Percentiles rank a stretch among this genome's conserved stretches.
Evolutionary conservation across 1,139 yeast genomes (phyloP).

Genomic region (Yamadazyma kanchanaburiensis): DNA sequence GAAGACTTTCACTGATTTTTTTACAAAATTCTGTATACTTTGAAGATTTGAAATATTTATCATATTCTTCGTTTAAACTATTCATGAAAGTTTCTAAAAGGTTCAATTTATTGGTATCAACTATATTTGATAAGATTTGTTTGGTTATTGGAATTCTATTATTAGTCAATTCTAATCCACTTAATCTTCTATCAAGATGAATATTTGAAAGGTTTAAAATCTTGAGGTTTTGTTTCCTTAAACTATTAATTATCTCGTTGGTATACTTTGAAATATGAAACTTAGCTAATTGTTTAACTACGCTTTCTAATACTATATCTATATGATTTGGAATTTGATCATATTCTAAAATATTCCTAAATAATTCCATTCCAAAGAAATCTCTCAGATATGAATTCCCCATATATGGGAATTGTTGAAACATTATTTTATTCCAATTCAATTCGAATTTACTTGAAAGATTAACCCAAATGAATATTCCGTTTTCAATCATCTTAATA

Average conservation of each 20-base stretch:
- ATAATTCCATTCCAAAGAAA: constrained; percentile 28
- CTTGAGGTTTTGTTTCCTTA: constrained; percentile 17
- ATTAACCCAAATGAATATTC: constrained; percentile 29
- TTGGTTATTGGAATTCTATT: constrained; percentile 8
- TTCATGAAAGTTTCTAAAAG: constrained; percentile 12
- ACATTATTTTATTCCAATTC: constrained; percentile 37
- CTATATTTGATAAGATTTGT: constrained; percentile 8
- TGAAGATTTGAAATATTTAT: constrained; percentile 20
- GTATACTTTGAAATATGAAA: constrained; percentile 26
- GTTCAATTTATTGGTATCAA: constrained; percentile 3
- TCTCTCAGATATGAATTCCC: constrained; percentile 40
- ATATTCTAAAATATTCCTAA: constrained; percentile 23
- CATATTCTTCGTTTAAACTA: constrained; percentile 26
- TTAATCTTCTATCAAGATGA: constrained; percentile 6
- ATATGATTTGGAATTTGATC: constrained; percentile 19
- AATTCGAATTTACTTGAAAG: constrained; percentile 16
- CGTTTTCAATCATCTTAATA: constrained; percentile 22
- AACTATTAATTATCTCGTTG: constrained; percentile 18
- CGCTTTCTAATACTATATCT: constrained; percentile 19
- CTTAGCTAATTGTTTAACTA: constrained; percentile 23
- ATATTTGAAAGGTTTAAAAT: constrained; percentile 13
- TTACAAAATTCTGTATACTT: constrained; percentile 30
- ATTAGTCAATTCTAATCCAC: constrained; percentile 9
- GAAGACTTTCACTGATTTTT: constrained; percentile 22
- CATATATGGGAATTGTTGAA: constrained; percentile 39